Evolutionary conservation across 192 early-diverging fungal species (phyloP).

Genomic region (Allomyces macrogynus): DNA sequence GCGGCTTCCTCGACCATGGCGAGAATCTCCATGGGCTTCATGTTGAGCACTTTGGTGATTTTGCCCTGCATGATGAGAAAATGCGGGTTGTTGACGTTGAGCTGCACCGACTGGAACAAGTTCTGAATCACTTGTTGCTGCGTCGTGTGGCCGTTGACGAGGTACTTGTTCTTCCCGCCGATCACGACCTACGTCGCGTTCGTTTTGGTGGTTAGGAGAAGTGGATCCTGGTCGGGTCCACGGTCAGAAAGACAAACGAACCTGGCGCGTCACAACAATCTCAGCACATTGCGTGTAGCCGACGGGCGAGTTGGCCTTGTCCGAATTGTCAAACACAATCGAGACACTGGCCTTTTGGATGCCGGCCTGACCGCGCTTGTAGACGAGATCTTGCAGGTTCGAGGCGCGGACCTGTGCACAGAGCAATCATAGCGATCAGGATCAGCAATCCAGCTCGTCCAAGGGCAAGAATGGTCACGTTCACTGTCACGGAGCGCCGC

Average conservation of each 20-base stretch:
- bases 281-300: conserved; percentile 68
- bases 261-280: conserved; percentile 89
- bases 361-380: conserved; percentile 97
- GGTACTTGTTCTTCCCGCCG: conserved; percentile 86
- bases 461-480: not conserved
- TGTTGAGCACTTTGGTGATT: conserved; percentile 99
- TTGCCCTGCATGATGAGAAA: conserved; percentile 98
- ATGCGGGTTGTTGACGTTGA: conserved; percentile 98
- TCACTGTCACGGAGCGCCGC: not conserved
- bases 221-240: not conserved
- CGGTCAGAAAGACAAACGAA: conserved; percentile 16
- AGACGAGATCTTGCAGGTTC: conserved; percentile 87
- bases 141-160: conserved; percentile 82
- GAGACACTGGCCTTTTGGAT: conserved; percentile 94
- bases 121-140: conserved; percentile 76
- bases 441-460: not conserved
- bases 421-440: not conserved
- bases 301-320: conserved; percentile 61
- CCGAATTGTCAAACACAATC: conserved; percentile 85
- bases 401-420: conserved; percentile 55
- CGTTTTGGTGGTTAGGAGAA: not conserved
- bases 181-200: conserved; percentile 38
- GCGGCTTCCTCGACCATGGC: conserved; percentile 99
- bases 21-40: conserved; percentile 90
- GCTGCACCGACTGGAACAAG: conserved; percentile 89